These are phyloP conservation scores for Chaetomidium leptoderma DNA, from an alignment of 495 filamentous ascomycete genomes.

Conservation along the genomic window DNA sequence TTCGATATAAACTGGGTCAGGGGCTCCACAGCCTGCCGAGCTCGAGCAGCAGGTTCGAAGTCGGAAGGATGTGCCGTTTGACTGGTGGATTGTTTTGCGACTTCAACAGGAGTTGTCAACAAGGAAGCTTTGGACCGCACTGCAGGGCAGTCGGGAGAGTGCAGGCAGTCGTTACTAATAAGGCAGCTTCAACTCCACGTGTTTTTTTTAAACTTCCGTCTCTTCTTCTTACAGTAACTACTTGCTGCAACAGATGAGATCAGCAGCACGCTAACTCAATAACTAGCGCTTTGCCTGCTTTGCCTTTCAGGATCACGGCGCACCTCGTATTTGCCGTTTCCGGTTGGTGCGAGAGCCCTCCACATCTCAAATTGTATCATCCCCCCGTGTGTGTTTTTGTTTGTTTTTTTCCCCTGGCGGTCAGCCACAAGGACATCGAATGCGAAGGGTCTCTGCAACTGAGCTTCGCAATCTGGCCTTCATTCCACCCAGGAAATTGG, in stretches of 20 bases:
- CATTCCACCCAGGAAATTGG: neutral
- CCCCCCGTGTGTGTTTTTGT: neutral
- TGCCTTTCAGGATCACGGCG: neutral
- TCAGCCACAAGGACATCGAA: too few relatives aligned
- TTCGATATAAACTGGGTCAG: conserved; percentile 7
- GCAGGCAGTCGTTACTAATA: too few relatives aligned
- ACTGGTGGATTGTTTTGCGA: neutral
- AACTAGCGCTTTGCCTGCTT: neutral
- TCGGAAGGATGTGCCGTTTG: neutral
- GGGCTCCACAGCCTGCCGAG: neutral
- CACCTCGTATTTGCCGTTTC: conserved; percentile 3
- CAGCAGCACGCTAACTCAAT: neutral
- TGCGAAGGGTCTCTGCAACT: too few relatives aligned
- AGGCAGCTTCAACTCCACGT: too few relatives aligned
- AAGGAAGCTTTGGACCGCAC: neutral
- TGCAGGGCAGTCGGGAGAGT: too few relatives aligned
- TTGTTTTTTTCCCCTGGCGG: too few relatives aligned
- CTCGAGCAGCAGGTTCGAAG: neutral
- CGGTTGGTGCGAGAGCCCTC: neutral
- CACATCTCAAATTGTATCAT: neutral
- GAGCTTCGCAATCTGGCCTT: neutral
- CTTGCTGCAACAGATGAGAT: neutral
- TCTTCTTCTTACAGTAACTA: too few relatives aligned
- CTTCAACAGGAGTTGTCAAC: neutral
- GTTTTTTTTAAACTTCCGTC: neutral